Evolutionary conservation across 139 green algal genomes (phyloP), one percentile per base, ranked within the genome.

Genomic region (Tetraselmis striata): DNA sequence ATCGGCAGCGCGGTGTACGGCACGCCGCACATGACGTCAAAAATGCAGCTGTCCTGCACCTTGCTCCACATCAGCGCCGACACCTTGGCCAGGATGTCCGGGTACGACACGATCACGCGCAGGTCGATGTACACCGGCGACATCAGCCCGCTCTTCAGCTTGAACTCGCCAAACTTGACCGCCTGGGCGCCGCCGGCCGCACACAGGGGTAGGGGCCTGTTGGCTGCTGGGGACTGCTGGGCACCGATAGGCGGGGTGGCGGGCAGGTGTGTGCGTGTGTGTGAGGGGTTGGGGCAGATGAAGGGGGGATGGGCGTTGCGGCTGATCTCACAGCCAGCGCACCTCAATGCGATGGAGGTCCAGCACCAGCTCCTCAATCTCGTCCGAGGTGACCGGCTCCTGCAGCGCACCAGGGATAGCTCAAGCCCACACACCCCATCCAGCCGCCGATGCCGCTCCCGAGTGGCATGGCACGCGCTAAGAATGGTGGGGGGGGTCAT

Each of bases 161-260:
- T 99, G 90, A 99, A 99, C 78, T 96, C 90, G 28, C 97, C 97
- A 90, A 99, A 99, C 87, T 99, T 99, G 59, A 99, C 94, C 0
- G 97, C 97, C 90, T 98, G 92, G 88, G 1, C 2, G 28, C 27
- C n/a, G 74, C 2, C 74, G 74, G 2, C 26, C 5, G 22, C n/a
- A 28, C 2, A 29, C 74, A 28, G 2, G 74, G 23, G n/a, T n/a
- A n/a, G n/a, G n/a, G n/a, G n/a, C n/a, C n/a, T n/a, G n/a, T n/a
- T n/a, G n/a, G n/a, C n/a, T n/a, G n/a, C n/a, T n/a, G n/a, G n/a
- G n/a, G n/a, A n/a, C n/a, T n/a, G n/a, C n/a, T n/a, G n/a, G n/a
- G n/a, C n/a, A n/a, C n/a, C n/a, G n/a, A n/a, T n/a, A n/a, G n/a
- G n/a, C n/a, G n/a, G n/a, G n/a, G n/a, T n/a, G n/a, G 11, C 45